These are phyloP conservation scores for Monascus purpureus DNA, from an alignment of 495 filamentous ascomycete genomes.

Conservation along the genomic window DNA sequence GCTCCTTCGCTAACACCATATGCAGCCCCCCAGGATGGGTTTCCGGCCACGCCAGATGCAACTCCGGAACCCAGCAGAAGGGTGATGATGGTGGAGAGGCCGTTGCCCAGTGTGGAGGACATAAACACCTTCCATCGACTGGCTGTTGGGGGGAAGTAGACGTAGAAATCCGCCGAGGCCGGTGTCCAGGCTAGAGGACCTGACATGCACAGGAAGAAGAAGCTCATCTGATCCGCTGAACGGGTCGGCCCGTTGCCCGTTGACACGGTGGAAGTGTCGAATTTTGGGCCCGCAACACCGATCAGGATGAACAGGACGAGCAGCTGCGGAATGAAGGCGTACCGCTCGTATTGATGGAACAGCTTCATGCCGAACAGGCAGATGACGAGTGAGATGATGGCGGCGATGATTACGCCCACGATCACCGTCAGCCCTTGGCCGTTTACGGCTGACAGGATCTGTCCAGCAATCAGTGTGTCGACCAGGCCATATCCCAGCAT, in stretches of 20 bases:
- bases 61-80: slow-evolving; percentile 56
- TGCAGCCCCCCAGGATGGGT: slow-evolving; percentile 40
- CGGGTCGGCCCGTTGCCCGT: slow-evolving; percentile 16
- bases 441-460: slow-evolving; percentile 30
- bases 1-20: slow-evolving; percentile 34
- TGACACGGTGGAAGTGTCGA: slow-evolving; percentile 28
- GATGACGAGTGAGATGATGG: slow-evolving; percentile 38
- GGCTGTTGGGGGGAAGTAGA: slow-evolving; percentile 25
- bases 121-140: slow-evolving; percentile 16
- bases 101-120: slow-evolving; percentile 32
- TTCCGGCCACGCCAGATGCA: slow-evolving; percentile 41
- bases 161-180: slow-evolving; percentile 23
- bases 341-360: slow-evolving; percentile 48
- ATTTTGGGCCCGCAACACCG: slow-evolving; percentile 40
- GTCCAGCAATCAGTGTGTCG: slow-evolving; percentile 23
- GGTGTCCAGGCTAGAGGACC: slow-evolving; percentile 27
- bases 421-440: slow-evolving; percentile 35
- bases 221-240: slow-evolving; percentile 32
- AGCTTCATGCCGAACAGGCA: slow-evolving; percentile 46
- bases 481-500: slow-evolving; percentile 46
- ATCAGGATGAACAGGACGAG: slow-evolving; percentile 41
- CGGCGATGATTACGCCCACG: slow-evolving; percentile 45
- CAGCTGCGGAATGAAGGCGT: slow-evolving; percentile 43
- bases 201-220: slow-evolving; percentile 38
- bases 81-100: slow-evolving; percentile 43